phyloP scores from a whole-genome alignment of 768 basidiomycete species.

The Solioccasus polychromus region DNA sequence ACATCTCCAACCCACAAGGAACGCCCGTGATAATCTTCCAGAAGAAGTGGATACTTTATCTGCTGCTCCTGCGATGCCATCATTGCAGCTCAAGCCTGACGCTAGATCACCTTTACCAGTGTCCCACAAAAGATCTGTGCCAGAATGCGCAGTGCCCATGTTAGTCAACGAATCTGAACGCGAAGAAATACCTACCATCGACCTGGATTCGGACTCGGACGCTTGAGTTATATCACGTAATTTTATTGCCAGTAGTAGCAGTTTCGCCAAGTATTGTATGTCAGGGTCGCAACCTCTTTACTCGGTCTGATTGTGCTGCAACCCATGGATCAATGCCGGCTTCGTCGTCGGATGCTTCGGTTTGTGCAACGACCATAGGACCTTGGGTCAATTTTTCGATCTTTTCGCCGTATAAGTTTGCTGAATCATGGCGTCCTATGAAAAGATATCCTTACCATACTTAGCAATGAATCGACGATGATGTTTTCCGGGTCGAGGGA shows the following conservation, averaged over 20 bases:
- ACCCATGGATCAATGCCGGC: conserved; percentile 6
- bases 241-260: background rate
- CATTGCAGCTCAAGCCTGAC: background rate
- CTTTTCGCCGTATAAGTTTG: conserved; percentile 6
- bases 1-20: conserved; percentile 1
- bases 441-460: conserved; percentile 40
- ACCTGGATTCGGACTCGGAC: conserved; percentile 80
- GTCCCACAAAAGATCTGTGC: conserved; percentile 5
- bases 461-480: conserved; percentile 51
- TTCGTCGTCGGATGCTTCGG: conserved; percentile 38
- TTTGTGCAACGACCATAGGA: conserved; percentile 5
- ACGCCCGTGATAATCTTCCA: background rate
- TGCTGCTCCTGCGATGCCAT: background rate
- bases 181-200: conserved; percentile 77
- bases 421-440: background rate
- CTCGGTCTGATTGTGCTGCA: background rate
- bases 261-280: background rate
- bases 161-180: conserved; percentile 48
- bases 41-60: background rate
- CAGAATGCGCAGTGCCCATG: conserved; percentile 9
- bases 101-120: background rate
- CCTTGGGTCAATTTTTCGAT: conserved; percentile 24
- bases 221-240: conserved; percentile 4
- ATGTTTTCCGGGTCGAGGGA: conserved; percentile 55
- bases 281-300: conserved; percentile 19